Evolutionary conservation across 176 grass and related monocot species (phyloP).

Genomic region (Dactylis glomerata): DNA sequence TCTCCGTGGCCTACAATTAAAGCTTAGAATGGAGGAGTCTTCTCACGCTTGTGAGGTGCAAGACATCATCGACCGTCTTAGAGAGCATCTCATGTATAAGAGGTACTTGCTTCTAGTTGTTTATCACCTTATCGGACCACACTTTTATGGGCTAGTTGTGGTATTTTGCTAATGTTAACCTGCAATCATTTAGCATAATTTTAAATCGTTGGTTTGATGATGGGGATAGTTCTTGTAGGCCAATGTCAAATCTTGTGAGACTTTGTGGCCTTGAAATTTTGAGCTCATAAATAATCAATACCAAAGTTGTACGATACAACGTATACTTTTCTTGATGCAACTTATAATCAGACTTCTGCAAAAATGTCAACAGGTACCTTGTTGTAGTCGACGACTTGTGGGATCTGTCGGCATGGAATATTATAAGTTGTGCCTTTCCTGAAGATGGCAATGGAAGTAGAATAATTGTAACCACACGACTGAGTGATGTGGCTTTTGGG

Average conservation of each 20-base stretch:
- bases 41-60: not conserved
- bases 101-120: not conserved
- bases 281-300: not conserved
- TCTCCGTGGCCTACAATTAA: not conserved
- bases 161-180: not conserved
- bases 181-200: not conserved
- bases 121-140: not conserved
- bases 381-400: not conserved
- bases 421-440: not conserved
- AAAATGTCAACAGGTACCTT: not conserved
- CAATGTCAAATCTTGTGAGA: not conserved
- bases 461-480: not conserved
- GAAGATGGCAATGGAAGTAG: slow-evolving; percentile 1
- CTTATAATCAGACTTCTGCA: not conserved
- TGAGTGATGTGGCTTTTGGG: not conserved
- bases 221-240: not conserved
- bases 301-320: not conserved
- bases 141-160: not conserved
- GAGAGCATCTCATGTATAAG: not conserved
- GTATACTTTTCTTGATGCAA: not conserved
- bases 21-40: not conserved
- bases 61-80: not conserved
- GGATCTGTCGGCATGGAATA: not conserved
- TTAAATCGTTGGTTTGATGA: not conserved
- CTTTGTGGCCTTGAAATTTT: not conserved